phyloP scores from a whole-genome alignment of 352 stramenopile species.

The Pythium aristosporum region DNA sequence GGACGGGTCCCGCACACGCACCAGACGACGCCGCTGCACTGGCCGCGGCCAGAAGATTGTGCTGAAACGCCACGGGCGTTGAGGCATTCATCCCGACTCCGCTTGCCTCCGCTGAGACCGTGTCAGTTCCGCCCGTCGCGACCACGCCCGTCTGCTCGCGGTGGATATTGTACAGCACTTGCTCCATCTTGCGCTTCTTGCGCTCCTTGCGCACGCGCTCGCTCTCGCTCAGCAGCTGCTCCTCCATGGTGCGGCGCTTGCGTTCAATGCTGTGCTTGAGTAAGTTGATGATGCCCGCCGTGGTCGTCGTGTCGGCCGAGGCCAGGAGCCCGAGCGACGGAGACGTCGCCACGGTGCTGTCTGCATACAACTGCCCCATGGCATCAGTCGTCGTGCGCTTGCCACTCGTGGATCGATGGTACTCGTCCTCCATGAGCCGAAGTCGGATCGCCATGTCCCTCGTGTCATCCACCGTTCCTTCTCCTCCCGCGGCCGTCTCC shows the following conservation, averaged over 20 bases:
- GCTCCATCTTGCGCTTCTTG: conserved; percentile 66
- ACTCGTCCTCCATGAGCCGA: conserved; percentile 47
- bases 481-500: neutral
- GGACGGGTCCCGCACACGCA: neutral
- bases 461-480: conserved; percentile 9
- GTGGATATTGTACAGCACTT: conserved; percentile 49
- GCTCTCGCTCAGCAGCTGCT: conserved; percentile 52
- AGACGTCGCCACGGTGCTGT: neutral
- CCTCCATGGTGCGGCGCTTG: conserved; percentile 45
- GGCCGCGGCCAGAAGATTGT: neutral
- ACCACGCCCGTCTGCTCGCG: conserved; percentile 33
- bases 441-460: conserved; percentile 34
- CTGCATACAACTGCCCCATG: neutral
- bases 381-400: conserved; percentile 11
- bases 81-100: too few species aligned
- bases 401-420: conserved; percentile 25
- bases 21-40: neutral
- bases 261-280: conserved; percentile 55
- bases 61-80: neutral
- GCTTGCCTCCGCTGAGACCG: too few species aligned
- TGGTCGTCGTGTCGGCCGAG: conserved; percentile 24
- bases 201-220: conserved; percentile 53
- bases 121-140: too few species aligned
- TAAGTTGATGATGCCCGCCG: conserved; percentile 43
- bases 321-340: neutral